A percentile compares a stretch with the other conserved stretches of the same genome.
Evolutionary conservation across 2,329 filamentous ascomycete species (phyloP).

Genomic region (Zymoseptoria ardabiliae): DNA sequence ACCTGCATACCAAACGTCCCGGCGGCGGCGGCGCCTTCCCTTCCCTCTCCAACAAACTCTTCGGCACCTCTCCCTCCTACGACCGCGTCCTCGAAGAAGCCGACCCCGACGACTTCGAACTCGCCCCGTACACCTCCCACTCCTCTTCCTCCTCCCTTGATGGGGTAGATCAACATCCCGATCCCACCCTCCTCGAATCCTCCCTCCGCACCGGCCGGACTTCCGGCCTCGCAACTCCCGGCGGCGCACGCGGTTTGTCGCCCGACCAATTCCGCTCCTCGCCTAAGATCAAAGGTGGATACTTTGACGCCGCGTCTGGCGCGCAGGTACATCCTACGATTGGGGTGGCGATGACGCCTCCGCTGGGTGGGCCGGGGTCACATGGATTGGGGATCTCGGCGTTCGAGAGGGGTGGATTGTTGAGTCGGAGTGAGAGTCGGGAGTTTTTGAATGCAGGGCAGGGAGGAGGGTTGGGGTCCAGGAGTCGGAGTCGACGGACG

Average conservation of each 20-base stretch:
- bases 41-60: conserved; percentile 46
- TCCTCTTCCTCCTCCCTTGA: conserved; percentile 37
- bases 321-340: conserved; percentile 15
- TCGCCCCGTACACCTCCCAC: conserved; percentile 54
- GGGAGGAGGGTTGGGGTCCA: conserved; percentile 43
- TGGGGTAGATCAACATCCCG: conserved; percentile 8
- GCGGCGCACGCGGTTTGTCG: conserved; percentile 22
- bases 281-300: conserved; percentile 24
- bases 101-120: conserved; percentile 65
- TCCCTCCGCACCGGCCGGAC: conserved; percentile 42
- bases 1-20: conserved; percentile 21
- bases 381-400: conserved; percentile 30
- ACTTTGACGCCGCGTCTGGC: conserved; percentile 38
- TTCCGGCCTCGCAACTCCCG: conserved; percentile 61
- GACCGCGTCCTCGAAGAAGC: conserved; percentile 83
- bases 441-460: conserved; percentile 46
- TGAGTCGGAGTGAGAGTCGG: conserved; percentile 76
- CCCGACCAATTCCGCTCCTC: conserved; percentile 24
- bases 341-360: background rate
- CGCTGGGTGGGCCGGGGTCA: background rate
- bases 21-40: conserved; percentile 17
- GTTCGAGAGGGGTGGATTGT: conserved; percentile 62
- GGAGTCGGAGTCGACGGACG: conserved; percentile 42
- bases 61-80: conserved; percentile 55
- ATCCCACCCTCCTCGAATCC: conserved; percentile 35